Percentiles rank a stretch among this genome's conserved stretches.
Conservation (phyloP, 225 moss, liverwort and hornwort species). For the Pleurozium schreberi region DNA sequence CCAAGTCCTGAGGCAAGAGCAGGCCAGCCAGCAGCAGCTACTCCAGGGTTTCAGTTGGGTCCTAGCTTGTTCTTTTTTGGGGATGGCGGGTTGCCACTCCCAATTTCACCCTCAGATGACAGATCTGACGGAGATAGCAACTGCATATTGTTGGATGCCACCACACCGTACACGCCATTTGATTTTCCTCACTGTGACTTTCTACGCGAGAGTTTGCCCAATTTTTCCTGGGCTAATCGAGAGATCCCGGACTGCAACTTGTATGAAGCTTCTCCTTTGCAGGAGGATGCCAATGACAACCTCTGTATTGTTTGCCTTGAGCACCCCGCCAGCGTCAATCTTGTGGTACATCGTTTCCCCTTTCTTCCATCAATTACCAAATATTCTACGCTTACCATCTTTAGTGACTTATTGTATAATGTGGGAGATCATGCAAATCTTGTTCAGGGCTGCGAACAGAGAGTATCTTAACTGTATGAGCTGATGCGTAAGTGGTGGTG, state of each 20-base stretch:
- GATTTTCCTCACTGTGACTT: constrained; percentile 40
- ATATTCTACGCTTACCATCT: not conserved
- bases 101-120: constrained; percentile 21
- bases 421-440: not conserved
- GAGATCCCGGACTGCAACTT: constrained; percentile 34
- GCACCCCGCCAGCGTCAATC: constrained; percentile 35
- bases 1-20: constrained; percentile 15
- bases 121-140: constrained; percentile 13
- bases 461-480: not conserved
- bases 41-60: constrained; percentile 32
- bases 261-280: constrained; percentile 19
- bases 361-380: not conserved
- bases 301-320: constrained; percentile 47
- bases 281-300: constrained; percentile 23
- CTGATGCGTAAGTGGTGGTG: not conserved
- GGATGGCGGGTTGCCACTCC: constrained; percentile 38
- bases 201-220: constrained; percentile 31
- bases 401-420: not conserved
- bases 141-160: constrained; percentile 28
- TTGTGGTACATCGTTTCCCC: constrained; percentile 16
- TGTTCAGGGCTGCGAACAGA: not conserved
- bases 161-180: constrained; percentile 35
- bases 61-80: constrained; percentile 54
- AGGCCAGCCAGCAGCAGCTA: constrained; percentile 3
- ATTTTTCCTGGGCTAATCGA: constrained; percentile 18